phyloP scores from a whole-genome alignment of 1,284 basidiomycete species.

The Apiotrichum gamsii region DNA sequence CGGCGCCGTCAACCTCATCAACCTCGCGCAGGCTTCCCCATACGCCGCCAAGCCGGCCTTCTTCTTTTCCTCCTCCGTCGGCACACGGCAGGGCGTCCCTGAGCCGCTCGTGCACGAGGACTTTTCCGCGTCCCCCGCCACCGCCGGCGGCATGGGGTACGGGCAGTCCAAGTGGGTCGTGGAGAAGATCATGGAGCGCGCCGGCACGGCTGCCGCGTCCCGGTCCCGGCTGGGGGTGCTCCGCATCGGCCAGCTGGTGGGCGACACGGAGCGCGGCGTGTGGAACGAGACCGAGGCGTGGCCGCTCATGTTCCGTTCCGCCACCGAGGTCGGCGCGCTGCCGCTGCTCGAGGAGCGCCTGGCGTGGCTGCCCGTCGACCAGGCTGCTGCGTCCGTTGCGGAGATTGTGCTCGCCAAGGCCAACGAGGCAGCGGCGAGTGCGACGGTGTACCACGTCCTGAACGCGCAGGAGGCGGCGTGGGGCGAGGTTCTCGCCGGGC shows the following conservation, averaged over 20 bases:
- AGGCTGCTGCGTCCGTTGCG: constrained; percentile 53
- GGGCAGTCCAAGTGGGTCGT: constrained; percentile 59
- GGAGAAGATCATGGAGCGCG: constrained; percentile 54
- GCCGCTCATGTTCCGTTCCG: constrained; percentile 48
- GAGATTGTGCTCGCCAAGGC: constrained; percentile 48
- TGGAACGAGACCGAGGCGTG: constrained; percentile 60
- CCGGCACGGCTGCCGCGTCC: constrained; percentile 8
- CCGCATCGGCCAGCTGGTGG: constrained; percentile 51
- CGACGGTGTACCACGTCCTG: constrained; percentile 65
- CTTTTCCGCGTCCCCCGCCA: constrained; percentile 29
- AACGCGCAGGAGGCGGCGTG: constrained; percentile 49
- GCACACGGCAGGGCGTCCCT: constrained; percentile 39
- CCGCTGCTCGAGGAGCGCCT: constrained; percentile 51
- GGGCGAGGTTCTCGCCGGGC: constrained; percentile 59
- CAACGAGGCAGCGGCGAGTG: constrained; percentile 2
- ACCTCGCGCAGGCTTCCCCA: constrained; percentile 32
- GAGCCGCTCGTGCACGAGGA: constrained; percentile 25
- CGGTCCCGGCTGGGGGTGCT: constrained; percentile 19
- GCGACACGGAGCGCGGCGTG: constrained; percentile 53
- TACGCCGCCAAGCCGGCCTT: constrained; percentile 36
- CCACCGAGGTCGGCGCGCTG: constrained; percentile 50
- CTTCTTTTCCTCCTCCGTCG: constrained; percentile 58
- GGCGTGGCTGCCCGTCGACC: constrained; percentile 58
- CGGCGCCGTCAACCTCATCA: constrained; percentile 55
- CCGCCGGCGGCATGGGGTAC: constrained; percentile 52